Percentiles rank a stretch among this genome's conserved stretches.
Conservation (phyloP, 352 stramenopile genomes). For the Albugo candida region DNA sequence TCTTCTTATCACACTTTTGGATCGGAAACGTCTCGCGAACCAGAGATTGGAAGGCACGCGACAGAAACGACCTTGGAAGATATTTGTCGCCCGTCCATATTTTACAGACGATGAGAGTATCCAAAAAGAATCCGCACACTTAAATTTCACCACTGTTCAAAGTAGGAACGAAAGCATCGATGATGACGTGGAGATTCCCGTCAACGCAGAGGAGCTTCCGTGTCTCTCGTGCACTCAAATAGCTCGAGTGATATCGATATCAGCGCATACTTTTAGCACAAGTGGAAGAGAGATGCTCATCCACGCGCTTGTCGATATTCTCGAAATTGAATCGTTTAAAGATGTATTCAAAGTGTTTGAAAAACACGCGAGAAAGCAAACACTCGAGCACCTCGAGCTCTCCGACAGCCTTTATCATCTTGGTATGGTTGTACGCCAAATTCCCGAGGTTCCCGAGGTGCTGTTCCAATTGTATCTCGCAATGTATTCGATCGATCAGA, state of each 20-base stretch:
- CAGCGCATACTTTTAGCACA: constrained; percentile 26
- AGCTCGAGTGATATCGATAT: constrained; percentile 38
- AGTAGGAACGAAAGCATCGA: constrained; percentile 1
- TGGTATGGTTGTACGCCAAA: constrained; percentile 23
- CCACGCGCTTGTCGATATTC: constrained; percentile 34
- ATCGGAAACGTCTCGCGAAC: background rate
- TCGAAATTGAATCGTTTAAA: constrained; percentile 44
- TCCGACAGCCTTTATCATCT: constrained; percentile 30
- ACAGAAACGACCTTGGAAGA: background rate
- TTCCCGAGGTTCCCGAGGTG: constrained; percentile 33
- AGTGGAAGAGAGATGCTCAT: constrained; percentile 63
- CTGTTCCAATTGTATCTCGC: constrained; percentile 40
- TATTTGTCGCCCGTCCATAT: no score
- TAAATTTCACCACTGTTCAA: constrained; percentile 3
- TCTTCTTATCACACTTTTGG: background rate
- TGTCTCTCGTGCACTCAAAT: constrained; percentile 43
- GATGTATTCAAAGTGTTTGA: constrained; percentile 51
- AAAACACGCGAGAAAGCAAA: constrained; percentile 26
- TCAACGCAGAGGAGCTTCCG: constrained; percentile 9
- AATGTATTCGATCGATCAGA: constrained; percentile 9
- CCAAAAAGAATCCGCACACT: constrained; percentile 5
- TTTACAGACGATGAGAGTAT: background rate
- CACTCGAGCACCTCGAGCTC: constrained; percentile 38
- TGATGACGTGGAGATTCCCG: constrained; percentile 2
- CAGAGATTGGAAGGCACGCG: background rate